phyloP scores from a whole-genome alignment of 2,329 filamentous ascomycete genomes.

The Aspergillus bombycis region DNA sequence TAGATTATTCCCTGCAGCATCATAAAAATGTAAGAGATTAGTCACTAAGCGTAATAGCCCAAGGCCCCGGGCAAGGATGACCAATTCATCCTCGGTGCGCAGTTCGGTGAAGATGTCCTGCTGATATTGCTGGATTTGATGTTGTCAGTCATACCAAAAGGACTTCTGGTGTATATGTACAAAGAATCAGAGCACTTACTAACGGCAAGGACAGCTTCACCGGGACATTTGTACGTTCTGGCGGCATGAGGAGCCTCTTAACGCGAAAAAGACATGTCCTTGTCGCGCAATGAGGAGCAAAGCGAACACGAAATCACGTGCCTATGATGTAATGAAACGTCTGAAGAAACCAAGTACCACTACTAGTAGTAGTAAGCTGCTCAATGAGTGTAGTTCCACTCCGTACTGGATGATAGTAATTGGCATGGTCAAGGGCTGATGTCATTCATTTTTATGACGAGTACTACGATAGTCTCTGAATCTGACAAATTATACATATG shows the following conservation, averaged over 20 bases:
- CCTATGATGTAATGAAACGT: constrained; percentile 21
- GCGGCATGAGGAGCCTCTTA: constrained; percentile 44
- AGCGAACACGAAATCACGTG: constrained; percentile 26
- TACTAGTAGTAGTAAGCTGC: not conserved
- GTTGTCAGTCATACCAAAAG: constrained; percentile 16
- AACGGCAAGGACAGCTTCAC: constrained; percentile 68
- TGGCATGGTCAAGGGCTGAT: no score
- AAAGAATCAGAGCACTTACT: constrained; percentile 38
- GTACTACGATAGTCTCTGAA: not conserved
- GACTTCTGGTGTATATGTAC: not conserved
- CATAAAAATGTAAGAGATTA: constrained; percentile 96
- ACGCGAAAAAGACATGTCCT: constrained; percentile 20
- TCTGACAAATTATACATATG: not conserved
- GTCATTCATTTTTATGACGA: not conserved
- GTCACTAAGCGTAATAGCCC: constrained; percentile 89
- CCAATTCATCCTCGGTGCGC: constrained; percentile 87
- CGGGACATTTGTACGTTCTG: constrained; percentile 48
- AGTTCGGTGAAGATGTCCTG: constrained; percentile 93
- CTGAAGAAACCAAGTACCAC: not conserved
- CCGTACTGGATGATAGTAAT: no score
- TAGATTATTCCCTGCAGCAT: constrained; percentile 91
- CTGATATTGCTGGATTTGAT: constrained; percentile 70
- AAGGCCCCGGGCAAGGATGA: constrained; percentile 87
- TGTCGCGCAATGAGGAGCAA: constrained; percentile 19
- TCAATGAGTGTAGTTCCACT: not conserved